These are phyloP conservation scores for Davidsoniella virescens DNA, from an alignment of 2,329 filamentous ascomycete genomes.

Conservation along the genomic window DNA sequence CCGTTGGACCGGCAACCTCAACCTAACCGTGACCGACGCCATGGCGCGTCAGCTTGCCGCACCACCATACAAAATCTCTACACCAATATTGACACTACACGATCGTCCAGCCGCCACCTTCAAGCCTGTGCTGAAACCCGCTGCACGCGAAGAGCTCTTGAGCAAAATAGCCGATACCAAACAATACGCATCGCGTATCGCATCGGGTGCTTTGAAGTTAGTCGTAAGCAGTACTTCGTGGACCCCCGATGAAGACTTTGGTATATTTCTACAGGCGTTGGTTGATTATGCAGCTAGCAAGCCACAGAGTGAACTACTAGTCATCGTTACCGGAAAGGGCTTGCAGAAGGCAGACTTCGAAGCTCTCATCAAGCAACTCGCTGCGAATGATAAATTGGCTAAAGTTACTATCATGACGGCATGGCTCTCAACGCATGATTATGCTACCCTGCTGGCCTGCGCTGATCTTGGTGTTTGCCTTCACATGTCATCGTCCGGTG, in stretches of 20 bases:
- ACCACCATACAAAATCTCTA: slow-evolving; percentile 46
- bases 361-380: slow-evolving; percentile 43
- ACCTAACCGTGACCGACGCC: slow-evolving; percentile 77
- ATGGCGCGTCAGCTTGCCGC: slow-evolving; percentile 60
- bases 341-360: slow-evolving; percentile 68
- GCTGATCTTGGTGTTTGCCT: slow-evolving; percentile 83
- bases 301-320: slow-evolving; percentile 38
- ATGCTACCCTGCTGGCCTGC: slow-evolving; percentile 66
- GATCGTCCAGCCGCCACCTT: slow-evolving; percentile 78
- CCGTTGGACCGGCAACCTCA: slow-evolving; percentile 47
- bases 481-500: slow-evolving; percentile 84
- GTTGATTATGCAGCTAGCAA: slow-evolving; percentile 48
- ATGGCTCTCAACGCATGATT: slow-evolving; percentile 72
- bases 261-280: slow-evolving; percentile 67
- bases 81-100: slow-evolving; percentile 57
- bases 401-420: slow-evolving; percentile 62
- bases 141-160: slow-evolving; percentile 44
- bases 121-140: slow-evolving; percentile 41
- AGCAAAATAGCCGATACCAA: slow-evolving; percentile 47
- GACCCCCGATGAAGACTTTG: slow-evolving; percentile 95
- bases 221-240: slow-evolving; percentile 91
- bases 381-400: slow-evolving; percentile 43
- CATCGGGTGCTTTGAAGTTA: slow-evolving; percentile 44
- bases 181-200: slow-evolving; percentile 40
- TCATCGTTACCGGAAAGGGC: slow-evolving; percentile 88